phyloP scores from a whole-genome alignment of 2,329 filamentous ascomycete species.

The Exophiala bonariae region DNA sequence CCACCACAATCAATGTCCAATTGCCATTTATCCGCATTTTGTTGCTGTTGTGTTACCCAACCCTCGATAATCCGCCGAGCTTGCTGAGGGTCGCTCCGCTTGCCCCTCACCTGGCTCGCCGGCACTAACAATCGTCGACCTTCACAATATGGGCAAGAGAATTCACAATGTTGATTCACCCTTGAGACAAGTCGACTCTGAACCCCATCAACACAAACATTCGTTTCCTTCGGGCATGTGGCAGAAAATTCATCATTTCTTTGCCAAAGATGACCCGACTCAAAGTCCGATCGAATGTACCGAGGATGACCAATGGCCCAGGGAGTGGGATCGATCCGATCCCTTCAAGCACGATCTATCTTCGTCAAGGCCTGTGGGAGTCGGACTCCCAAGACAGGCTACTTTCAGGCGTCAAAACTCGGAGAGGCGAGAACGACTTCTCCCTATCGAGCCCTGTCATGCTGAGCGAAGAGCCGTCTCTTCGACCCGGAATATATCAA shows the following conservation, averaged over 20 bases:
- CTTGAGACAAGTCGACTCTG: slow-evolving; percentile 18
- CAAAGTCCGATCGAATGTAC: slow-evolving; percentile 20
- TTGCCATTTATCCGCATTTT: slow-evolving; percentile 7
- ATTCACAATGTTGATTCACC: slow-evolving; percentile 21
- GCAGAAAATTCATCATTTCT: slow-evolving; percentile 39
- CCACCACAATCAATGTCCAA: slow-evolving; percentile 23
- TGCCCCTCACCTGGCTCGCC: slow-evolving; percentile 18
- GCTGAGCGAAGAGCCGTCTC: slow-evolving; percentile 73
- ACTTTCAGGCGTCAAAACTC: slow-evolving; percentile 84
- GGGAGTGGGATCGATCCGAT: slow-evolving; percentile 11
- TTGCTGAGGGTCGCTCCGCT: slow-evolving; percentile 5
- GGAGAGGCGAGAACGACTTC: slow-evolving; percentile 72
- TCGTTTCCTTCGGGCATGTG: slow-evolving; percentile 44
- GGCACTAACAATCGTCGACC: slow-evolving; percentile 3
- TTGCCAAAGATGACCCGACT: slow-evolving; percentile 21
- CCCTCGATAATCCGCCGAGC: not conserved
- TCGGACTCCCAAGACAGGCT: slow-evolving; percentile 71
- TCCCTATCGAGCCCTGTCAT: slow-evolving; percentile 62
- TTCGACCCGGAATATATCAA: slow-evolving; percentile 40
- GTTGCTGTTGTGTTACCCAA: slow-evolving; percentile 14
- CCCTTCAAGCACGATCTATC: slow-evolving; percentile 9
- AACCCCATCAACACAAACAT: slow-evolving; percentile 20
- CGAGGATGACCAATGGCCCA: slow-evolving; percentile 19
- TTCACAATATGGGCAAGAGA: slow-evolving; percentile 25
- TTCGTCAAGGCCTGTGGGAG: slow-evolving; percentile 56